Base-by-base conservation (phyloP, 768 basidiomycete species). In the Russula emetica region DNA sequence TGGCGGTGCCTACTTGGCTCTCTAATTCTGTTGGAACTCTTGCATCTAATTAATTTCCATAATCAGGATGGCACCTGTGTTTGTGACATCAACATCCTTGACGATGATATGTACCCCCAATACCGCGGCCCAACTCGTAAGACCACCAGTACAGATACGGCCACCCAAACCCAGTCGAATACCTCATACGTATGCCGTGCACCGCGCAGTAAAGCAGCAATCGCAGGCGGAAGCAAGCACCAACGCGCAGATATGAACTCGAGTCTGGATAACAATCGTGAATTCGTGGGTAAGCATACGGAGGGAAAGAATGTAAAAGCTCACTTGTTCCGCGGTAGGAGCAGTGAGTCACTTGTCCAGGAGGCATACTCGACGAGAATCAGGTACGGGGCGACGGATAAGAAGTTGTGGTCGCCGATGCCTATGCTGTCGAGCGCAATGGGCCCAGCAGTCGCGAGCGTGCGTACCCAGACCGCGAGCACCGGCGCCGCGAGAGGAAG, bases 381-480 rank as follows among this genome's bases (percentile, higher is more conserved):
- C 14, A 90, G 74, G 71, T 84, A 86, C 7, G 88, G 88, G 0
- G 80, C 80, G 28, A 85, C 83, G 53, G 82, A 82, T 50, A 87
- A 68, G 65, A 88, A 81, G 70, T 83, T 82, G 70, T 94, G 92
- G 71, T 95, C 93, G 0, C 89, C 86, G 0, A 9, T 49, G 86
- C 82, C 73, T 94, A 95, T 2, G 90, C 90, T 6, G 86, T 86
- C n/a, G 3, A 90, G 88, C 3, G 86, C 83, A 9, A 83, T 86
- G 64, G 85, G 82, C 0, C 90, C 90, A 11, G 92, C 89, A 0
- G 90, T 90, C 42, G 83, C 80, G 13, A 96, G 76, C 44, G 94
- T 95, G 55, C 93, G 83, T 2, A 87, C 88, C 95, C 95, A 98
- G 2, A 96, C 93, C 1, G 83, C 87, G 28, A 98, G 77, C 7